These are phyloP conservation scores for Barnettozyma salicaria DNA, from an alignment of 805 yeast genomes.

Conservation along the genomic window DNA sequence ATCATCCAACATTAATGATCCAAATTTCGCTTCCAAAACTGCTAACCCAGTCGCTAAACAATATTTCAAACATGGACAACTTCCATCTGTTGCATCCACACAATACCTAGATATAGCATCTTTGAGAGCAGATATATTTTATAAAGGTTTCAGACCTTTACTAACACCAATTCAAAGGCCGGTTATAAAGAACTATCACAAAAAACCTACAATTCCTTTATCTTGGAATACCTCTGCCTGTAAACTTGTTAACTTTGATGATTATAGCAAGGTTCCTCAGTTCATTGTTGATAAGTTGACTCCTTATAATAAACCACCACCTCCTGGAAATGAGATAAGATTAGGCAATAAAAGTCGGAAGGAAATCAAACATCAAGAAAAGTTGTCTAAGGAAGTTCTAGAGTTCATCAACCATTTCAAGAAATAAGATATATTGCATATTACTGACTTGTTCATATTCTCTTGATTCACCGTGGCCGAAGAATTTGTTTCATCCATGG, in stretches of 20 bases:
- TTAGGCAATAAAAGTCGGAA: constrained; percentile 20
- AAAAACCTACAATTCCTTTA: constrained; percentile 20
- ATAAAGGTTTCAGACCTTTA: constrained; percentile 24
- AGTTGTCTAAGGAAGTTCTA: constrained; percentile 17
- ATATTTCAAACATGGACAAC: constrained; percentile 7
- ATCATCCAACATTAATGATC: constrained; percentile 3
- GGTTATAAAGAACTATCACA: constrained; percentile 10
- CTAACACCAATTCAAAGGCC: constrained; percentile 23
- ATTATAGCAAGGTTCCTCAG: constrained; percentile 23
- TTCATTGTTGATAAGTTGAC: constrained; percentile 23
- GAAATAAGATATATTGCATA: neutral
- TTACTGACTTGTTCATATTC: neutral
- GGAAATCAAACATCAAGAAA: constrained; percentile 21
- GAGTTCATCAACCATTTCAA: constrained; percentile 22
- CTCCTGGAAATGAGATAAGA: constrained; percentile 25
- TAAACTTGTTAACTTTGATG: constrained; percentile 22
- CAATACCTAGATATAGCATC: constrained; percentile 19
- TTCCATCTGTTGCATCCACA: constrained; percentile 23
- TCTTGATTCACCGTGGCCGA: neutral
- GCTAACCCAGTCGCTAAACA: constrained; percentile 2
- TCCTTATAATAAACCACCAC: constrained; percentile 20
- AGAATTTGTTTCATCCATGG: no score
- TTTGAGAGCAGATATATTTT: constrained; percentile 21
- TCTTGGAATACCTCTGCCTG: constrained; percentile 25
- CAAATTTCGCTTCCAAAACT: constrained; percentile 3